A percentile compares a stretch with the other conserved stretches of the same genome.
These are phyloP conservation scores for Inga laurina DNA, from an alignment of 306 rosid genomes.

Conservation along the genomic window DNA sequence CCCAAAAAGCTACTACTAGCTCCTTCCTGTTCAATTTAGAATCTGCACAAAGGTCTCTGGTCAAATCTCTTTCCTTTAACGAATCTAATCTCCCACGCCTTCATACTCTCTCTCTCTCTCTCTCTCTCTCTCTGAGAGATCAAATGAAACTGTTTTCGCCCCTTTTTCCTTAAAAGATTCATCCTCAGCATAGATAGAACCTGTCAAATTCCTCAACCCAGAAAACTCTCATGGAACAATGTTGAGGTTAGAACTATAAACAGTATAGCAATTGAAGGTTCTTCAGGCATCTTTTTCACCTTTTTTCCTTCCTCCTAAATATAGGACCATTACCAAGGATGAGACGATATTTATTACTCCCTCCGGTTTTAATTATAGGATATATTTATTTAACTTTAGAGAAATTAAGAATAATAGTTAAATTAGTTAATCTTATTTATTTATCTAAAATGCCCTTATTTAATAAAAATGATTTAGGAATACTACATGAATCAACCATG, in stretches of 20 bases:
- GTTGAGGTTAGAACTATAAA: background rate
- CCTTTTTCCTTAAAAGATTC: background rate
- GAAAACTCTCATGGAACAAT: background rate
- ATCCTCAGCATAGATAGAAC: background rate
- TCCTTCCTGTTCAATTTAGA: background rate
- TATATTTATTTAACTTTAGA: too few relatives aligned
- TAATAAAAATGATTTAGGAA: too few relatives aligned
- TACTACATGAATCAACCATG: too few relatives aligned
- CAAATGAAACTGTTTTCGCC: background rate
- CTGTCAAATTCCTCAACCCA: background rate
- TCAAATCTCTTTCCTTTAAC: conserved; percentile 9
- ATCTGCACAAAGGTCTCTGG: background rate
- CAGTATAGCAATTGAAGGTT: background rate
- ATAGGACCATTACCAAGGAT: background rate
- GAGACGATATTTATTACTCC: background rate
- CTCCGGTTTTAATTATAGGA: too few relatives aligned
- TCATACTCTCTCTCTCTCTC: background rate
- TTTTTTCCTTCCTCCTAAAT: background rate
- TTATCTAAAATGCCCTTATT: too few relatives aligned
- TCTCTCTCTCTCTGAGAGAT: background rate
- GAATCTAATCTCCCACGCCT: background rate
- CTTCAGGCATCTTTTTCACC: background rate
- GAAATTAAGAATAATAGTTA: too few relatives aligned
- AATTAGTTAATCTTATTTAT: too few relatives aligned
- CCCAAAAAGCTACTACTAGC: background rate